Conservation (phyloP, 805 yeast species). For the Candida endomychidarum region DNA sequence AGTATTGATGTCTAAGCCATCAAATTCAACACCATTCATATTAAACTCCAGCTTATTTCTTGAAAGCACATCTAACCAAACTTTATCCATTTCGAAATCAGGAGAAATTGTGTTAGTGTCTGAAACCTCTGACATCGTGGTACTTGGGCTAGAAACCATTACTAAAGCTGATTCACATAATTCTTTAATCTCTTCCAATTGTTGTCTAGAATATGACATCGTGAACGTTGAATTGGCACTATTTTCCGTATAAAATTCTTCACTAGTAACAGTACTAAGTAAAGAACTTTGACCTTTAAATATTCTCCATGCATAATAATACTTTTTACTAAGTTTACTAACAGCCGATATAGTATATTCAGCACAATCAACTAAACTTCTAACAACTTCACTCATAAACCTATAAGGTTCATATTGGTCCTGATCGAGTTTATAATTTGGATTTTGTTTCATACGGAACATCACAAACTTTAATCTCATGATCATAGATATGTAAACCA, state of each 20-base stretch:
- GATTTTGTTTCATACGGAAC: constrained; percentile 12
- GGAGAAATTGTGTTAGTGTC: too few species aligned
- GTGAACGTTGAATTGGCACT: constrained; percentile 3
- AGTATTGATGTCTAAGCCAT: background rate
- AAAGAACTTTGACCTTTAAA: constrained; percentile 33
- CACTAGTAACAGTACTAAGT: constrained; percentile 26
- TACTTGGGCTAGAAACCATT: background rate
- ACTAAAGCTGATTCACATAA: background rate
- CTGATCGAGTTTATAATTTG: too few species aligned
- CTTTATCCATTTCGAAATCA: background rate
- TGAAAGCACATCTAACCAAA: background rate
- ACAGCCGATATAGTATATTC: constrained; percentile 32
- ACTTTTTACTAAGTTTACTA: constrained; percentile 32
- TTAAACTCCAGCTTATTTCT: background rate
- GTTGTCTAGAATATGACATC: background rate
- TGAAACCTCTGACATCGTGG: background rate
- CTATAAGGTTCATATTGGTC: constrained; percentile 17
- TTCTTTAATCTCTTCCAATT: background rate
- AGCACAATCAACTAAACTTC: constrained; percentile 23
- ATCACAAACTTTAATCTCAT: constrained; percentile 27
- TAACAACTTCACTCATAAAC: constrained; percentile 20
- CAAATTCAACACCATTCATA: too few species aligned
- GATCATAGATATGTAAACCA: constrained; percentile 27
- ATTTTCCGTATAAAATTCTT: constrained; percentile 28
- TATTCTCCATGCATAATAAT: too few species aligned